Base-by-base conservation (phyloP, 2,329 filamentous ascomycete species). In the Coniochaeta sp. region DNA sequence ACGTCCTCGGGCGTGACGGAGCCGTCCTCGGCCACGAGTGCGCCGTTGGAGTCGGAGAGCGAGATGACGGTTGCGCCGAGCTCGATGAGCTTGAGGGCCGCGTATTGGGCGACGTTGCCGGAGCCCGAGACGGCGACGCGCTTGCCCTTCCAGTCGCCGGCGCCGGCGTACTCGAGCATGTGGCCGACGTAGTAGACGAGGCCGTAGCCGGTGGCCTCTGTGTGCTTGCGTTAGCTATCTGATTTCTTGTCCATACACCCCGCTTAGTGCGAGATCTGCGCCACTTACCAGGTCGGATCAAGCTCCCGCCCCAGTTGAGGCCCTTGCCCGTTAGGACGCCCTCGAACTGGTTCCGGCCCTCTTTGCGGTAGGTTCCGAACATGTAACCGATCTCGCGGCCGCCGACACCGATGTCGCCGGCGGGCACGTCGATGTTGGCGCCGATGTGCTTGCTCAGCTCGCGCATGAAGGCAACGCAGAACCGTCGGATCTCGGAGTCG, bases 261-360 rank as follows among this genome's bases (percentile, higher is more conserved):
- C n/a, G n/a, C n/a, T n/a, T n/a, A n/a, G n/a, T n/a, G n/a, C n/a
- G n/a, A n/a, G 17, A 17, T 36, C 6, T 14, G 12, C n/a, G 38
- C 28, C 17, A 64, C 72, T 65, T 71, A 77, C 75, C 78, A 64
- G 95, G 93, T 65, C 95, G 86, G 81, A 98, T 97, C 78, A 97
- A 80, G 73, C 85, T 90, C 71, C 95, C 95, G 76, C 95, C 95
- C 92, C 93, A 98, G 77, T 79, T 85, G 69, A 89, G 85, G 67
- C 93, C 93, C 87, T 99, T 99, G 69, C 95, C 93, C 61, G 95
- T 99, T 69, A 99, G 83, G 65, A 97, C 89, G 75, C 95, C 95
- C 80, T 96, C 93, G 89, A 93, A 98, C 76, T 86, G 84, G 83
- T 96, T 96, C 73, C 86, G 86, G 7, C 36, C 36, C 74, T 90